A percentile compares a stretch with the other conserved stretches of the same genome.
phyloP scores from a whole-genome alignment of 106 monocot genomes.

The Allium sativum region DNA sequence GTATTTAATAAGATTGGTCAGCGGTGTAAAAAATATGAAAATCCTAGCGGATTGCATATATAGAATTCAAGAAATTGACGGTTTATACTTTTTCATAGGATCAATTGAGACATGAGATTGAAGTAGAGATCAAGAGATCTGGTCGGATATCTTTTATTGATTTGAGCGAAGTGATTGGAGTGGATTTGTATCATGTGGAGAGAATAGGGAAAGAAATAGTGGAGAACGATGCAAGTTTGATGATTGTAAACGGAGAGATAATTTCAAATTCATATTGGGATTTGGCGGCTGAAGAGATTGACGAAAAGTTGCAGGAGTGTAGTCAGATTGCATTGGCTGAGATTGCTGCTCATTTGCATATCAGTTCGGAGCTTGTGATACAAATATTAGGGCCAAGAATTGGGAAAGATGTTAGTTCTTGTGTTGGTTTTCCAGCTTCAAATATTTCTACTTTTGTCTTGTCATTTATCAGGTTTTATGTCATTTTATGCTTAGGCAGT shows the following conservation, averaged over 20 bases:
- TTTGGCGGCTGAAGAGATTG: constrained; percentile 69
- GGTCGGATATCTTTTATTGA: constrained; percentile 77
- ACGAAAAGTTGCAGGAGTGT: constrained; percentile 88
- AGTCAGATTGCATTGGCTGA: constrained; percentile 86
- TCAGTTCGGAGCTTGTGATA: constrained; percentile 67
- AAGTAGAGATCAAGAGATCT: constrained; percentile 51
- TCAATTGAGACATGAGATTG: constrained; percentile 63
- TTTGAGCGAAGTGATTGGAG: constrained; percentile 73
- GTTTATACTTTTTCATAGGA: constrained; percentile 25
- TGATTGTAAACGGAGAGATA: constrained; percentile 83
- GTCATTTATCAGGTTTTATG: too few relatives aligned
- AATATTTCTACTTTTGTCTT: too few relatives aligned
- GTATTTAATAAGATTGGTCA: too few relatives aligned
- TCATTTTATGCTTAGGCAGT: too few relatives aligned
- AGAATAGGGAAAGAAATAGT: constrained; percentile 49
- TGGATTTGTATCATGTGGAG: constrained; percentile 87
- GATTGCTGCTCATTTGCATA: constrained; percentile 72
- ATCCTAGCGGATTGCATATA: background rate
- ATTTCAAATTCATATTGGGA: constrained; percentile 87
- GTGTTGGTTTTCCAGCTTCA: background rate
- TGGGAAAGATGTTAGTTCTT: constrained; percentile 49
- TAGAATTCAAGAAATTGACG: background rate
- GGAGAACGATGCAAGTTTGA: constrained; percentile 32
- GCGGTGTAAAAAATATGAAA: too few relatives aligned
- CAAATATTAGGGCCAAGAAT: constrained; percentile 67